Percentiles rank a stretch among this genome's conserved stretches.
Evolutionary conservation across 2,329 filamentous ascomycete genomes (phyloP).

Genomic region (Fusarium multiceps): DNA sequence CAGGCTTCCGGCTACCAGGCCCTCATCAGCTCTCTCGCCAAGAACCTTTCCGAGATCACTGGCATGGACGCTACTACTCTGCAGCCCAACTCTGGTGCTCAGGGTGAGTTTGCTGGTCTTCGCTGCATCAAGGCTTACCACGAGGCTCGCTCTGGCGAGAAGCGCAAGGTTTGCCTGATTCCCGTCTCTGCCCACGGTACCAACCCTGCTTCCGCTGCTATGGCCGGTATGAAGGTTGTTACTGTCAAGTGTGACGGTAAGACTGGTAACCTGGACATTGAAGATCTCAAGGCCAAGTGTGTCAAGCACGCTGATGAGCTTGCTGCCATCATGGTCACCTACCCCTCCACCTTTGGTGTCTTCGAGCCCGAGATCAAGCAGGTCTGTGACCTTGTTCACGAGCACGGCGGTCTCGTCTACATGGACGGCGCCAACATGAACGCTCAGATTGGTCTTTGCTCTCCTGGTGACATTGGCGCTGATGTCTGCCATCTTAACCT

Average conservation of each 20-base stretch:
- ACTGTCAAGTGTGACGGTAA: constrained; percentile 88
- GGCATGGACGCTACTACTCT: constrained; percentile 89
- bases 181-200: constrained; percentile 96
- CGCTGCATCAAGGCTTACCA: constrained; percentile 88
- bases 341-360: constrained; percentile 93
- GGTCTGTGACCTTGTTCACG: constrained; percentile 85
- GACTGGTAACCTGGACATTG: constrained; percentile 90
- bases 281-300: constrained; percentile 89
- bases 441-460: constrained; percentile 94
- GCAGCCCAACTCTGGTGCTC: constrained; percentile 95
- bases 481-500: constrained; percentile 98
- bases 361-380: constrained; percentile 92
- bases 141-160: constrained; percentile 66
- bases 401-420: constrained; percentile 94
- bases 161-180: constrained; percentile 91
- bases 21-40: constrained; percentile 77
- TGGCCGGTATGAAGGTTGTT: constrained; percentile 95
- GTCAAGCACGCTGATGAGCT: constrained; percentile 87
- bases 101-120: constrained; percentile 93
- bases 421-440: constrained; percentile 99
- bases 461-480: constrained; percentile 94
- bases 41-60: constrained; percentile 84
- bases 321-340: constrained; percentile 95
- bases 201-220: constrained; percentile 93
- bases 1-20: constrained; percentile 75